phyloP scores from a whole-genome alignment of 192 early-diverging fungal species.

The Pilaira anomala region DNA sequence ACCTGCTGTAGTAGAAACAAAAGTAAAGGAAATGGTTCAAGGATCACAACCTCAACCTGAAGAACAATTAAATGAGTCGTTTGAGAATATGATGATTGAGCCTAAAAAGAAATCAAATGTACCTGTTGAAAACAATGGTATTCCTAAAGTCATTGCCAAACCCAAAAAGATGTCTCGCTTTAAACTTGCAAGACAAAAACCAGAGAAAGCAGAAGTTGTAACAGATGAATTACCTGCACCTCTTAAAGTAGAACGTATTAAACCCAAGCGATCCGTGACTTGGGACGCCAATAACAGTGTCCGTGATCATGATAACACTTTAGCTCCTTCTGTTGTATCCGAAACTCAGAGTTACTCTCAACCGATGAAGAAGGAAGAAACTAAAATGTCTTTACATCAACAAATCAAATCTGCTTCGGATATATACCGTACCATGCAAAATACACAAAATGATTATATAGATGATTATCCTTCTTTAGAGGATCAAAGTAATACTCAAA shows the following conservation, averaged over 20 bases:
- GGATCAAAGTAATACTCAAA: neutral
- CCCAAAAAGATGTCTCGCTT: constrained; percentile 27
- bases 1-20: constrained; percentile 13
- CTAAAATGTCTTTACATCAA: neutral
- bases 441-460: constrained; percentile 4
- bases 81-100: too few species aligned
- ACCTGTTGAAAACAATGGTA: neutral
- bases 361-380: constrained; percentile 12
- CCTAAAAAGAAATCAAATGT: too few species aligned
- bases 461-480: constrained; percentile 20
- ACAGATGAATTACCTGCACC: too few species aligned
- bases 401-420: constrained; percentile 27
- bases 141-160: constrained; percentile 10
- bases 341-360: constrained; percentile 7
- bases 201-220: neutral
- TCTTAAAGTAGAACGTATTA: neutral
- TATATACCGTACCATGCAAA: constrained; percentile 15
- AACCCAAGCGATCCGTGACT: constrained; percentile 12
- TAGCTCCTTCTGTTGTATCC: constrained; percentile 7
- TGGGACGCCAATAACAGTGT: constrained; percentile 13
- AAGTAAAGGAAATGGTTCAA: constrained; percentile 20
- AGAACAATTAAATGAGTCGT: neutral
- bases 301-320: constrained; percentile 20
- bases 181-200: constrained; percentile 26
- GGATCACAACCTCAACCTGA: constrained; percentile 7